phyloP scores from a whole-genome alignment of 2,329 filamentous ascomycete species.

The Calonectria leucothoes region DNA sequence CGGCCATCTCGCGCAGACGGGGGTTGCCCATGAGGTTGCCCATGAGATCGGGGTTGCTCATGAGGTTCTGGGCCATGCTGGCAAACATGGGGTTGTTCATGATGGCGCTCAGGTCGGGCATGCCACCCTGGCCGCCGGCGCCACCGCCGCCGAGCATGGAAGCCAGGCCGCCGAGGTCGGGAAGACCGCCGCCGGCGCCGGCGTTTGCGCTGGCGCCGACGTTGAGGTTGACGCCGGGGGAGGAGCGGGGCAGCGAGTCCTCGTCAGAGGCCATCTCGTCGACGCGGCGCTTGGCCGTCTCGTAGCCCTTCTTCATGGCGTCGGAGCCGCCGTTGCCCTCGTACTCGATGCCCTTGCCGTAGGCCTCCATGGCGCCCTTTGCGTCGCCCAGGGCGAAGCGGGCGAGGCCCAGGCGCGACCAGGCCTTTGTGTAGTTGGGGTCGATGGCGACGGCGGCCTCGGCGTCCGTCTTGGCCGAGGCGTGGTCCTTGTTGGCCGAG shows the following conservation, averaged over 20 bases:
- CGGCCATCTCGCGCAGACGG: conserved; percentile 86
- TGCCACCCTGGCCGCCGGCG: conserved; percentile 74
- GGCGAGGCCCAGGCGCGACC: conserved; percentile 92
- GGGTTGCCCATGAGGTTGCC: conserved; percentile 95
- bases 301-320: conserved; percentile 96
- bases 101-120: conserved; percentile 87
- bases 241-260: conserved; percentile 55
- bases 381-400: conserved; percentile 92
- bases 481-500: conserved; percentile 86
- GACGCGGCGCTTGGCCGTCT: conserved; percentile 90
- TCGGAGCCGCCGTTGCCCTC: conserved; percentile 96
- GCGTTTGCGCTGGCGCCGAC: conserved; percentile 60
- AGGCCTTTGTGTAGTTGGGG: conserved; percentile 95
- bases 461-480: conserved; percentile 85
- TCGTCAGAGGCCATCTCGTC: conserved; percentile 77
- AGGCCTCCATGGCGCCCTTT: conserved; percentile 93
- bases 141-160: conserved; percentile 77
- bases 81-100: conserved; percentile 99
- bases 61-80: conserved; percentile 95
- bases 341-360: conserved; percentile 90
- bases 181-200: conserved; percentile 67
- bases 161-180: conserved; percentile 77
- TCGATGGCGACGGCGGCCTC: conserved; percentile 91
- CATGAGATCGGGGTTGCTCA: conserved; percentile 96
- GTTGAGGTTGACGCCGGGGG: conserved; percentile 63